A percentile compares a stretch with the other conserved stretches of the same genome.
These are phyloP conservation scores for Neonectria punicea DNA, from an alignment of 2,329 filamentous ascomycete genomes.

Conservation along the genomic window DNA sequence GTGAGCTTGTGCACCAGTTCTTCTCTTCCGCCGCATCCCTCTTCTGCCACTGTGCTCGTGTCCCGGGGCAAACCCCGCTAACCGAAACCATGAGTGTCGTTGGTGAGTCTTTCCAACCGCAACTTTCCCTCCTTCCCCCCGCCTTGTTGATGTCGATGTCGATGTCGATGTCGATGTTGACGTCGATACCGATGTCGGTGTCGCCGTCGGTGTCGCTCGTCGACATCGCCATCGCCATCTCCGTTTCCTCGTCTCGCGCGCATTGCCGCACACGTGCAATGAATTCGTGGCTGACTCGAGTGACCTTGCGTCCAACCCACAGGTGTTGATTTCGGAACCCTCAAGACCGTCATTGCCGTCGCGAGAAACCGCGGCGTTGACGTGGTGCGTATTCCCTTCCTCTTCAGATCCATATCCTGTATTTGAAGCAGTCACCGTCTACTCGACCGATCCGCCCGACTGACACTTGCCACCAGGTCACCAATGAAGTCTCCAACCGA, in stretches of 20 bases:
- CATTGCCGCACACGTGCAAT: background rate
- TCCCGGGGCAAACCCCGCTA: slow-evolving; percentile 40
- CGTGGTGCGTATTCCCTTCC: slow-evolving; percentile 76
- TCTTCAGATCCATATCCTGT: background rate
- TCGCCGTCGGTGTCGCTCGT: background rate
- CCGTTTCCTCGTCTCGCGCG: background rate
- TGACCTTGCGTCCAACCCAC: slow-evolving; percentile 31
- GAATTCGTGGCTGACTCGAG: background rate
- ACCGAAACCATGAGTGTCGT: slow-evolving; percentile 65
- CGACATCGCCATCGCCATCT: background rate
- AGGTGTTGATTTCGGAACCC: slow-evolving; percentile 94
- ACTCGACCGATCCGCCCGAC: background rate
- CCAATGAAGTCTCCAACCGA: slow-evolving; percentile 99
- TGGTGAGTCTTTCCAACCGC: slow-evolving; percentile 52
- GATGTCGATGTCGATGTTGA: background rate
- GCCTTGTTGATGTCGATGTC: background rate
- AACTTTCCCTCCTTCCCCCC: background rate
- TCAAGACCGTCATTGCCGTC: slow-evolving; percentile 97
- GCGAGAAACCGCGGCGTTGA: slow-evolving; percentile 98
- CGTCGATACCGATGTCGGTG: slow-evolving; percentile 15
- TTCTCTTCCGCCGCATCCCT: slow-evolving; percentile 17
- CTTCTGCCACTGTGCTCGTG: slow-evolving; percentile 33
- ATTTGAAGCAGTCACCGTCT: background rate
- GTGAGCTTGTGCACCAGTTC: slow-evolving; percentile 34
- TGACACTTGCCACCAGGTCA: slow-evolving; percentile 70